phyloP scores from a whole-genome alignment of 345 rosid genomes.

The Dimocarpus longan region DNA sequence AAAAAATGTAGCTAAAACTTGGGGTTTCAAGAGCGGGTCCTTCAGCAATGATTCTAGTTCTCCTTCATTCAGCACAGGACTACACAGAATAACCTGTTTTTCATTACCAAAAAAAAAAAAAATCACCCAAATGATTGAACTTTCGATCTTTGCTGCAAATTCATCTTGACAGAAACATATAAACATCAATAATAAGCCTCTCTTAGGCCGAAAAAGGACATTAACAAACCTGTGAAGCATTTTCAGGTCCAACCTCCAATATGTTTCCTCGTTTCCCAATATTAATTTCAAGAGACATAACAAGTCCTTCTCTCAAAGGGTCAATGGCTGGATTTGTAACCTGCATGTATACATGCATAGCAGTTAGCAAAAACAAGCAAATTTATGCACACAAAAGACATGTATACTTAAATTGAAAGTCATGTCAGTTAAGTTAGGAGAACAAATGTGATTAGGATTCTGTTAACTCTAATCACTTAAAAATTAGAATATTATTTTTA shows the following conservation, averaged over 20 bases:
- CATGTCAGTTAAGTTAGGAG: too few species aligned
- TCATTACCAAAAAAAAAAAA: background rate
- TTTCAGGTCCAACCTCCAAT: constrained; percentile 91
- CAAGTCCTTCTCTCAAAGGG: constrained; percentile 95
- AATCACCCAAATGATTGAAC: constrained; percentile 12
- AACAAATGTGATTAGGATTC: too few species aligned
- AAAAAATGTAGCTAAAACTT: constrained; percentile 70
- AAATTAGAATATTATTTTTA: too few species aligned
- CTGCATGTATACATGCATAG: constrained; percentile 38
- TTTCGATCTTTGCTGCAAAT: background rate
- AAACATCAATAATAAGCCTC: constrained; percentile 13
- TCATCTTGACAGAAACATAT: constrained; percentile 7
- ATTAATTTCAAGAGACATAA: constrained; percentile 97
- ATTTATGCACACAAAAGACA: background rate
- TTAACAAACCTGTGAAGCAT: constrained; percentile 79
- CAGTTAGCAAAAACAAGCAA: constrained; percentile 7
- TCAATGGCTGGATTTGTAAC: constrained; percentile 99
- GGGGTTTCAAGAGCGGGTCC: constrained; percentile 68
- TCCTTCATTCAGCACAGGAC: constrained; percentile 91
- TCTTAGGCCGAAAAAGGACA: constrained; percentile 15
- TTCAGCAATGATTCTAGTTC: constrained; percentile 78
- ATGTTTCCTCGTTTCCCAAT: constrained; percentile 94
- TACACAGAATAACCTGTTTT: constrained; percentile 72
- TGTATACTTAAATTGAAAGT: background rate
- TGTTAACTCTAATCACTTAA: too few species aligned